Evolutionary conservation across 306 rosid species (phyloP), one percentile per base, ranked within the genome.

Genomic region (Sophora flavescens): DNA sequence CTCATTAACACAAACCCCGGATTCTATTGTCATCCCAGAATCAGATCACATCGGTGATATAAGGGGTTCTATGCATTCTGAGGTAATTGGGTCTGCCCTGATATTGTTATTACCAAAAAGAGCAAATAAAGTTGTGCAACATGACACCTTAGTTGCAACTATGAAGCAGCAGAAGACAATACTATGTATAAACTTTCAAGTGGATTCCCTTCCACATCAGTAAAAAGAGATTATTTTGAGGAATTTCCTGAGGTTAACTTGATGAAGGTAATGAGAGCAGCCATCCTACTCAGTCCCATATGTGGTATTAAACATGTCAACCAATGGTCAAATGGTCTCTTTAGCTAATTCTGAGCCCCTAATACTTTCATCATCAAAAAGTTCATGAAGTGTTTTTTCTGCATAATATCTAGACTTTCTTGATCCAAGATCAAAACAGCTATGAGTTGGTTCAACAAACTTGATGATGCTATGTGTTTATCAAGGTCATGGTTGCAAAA

Each of bases 401-500:
- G 97, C 97, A 84, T 92, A 89, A 73, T 84, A 92, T 85, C 98
- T 92, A 82, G 97, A 91, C 81, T 86, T 88, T 90, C 96, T 95
- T 68, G 98, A 95, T 77, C 98, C 98, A 70, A 95, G 88, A 71
- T 93, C 87, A 95, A 82, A 75, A 95, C 98, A 50, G 98, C 97
- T 67, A 92, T 86, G 61, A 95, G 96, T 82, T 95, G 96, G 80
- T 88, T 95, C 82, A 95, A 66, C 45, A 97, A 90, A 86, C 90
- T 92, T 52, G 82, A 77, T 4, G 96, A 85, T 78, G 96, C 97
- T 82, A 92, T 97, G 33, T 87, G 87, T 26, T 86, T 89, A 83
- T 88, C 68, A n/a, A 95, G 89, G 77, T 92, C 98, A 54, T 95
- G 89, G 57, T 90, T 89, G 85, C 89, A 85, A 86, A 84, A 95